phyloP scores from a whole-genome alignment of 352 stramenopile genomes.

The Hyphochytrium catenoides region DNA sequence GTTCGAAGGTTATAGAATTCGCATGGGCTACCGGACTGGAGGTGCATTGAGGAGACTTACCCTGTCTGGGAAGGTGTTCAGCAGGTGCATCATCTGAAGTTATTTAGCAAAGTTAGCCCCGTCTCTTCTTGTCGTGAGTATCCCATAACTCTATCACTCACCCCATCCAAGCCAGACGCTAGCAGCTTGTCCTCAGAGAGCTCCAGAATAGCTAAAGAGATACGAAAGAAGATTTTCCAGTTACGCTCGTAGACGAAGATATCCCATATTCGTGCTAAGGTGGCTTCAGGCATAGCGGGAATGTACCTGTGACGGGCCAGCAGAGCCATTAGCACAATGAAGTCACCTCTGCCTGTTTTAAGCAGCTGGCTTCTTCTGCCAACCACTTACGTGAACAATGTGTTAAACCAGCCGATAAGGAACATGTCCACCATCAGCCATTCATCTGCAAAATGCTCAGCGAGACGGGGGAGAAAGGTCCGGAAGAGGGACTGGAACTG shows the following conservation, averaged over 20 bases:
- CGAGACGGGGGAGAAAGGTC: conserved; percentile 21
- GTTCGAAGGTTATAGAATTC: too few relatives aligned
- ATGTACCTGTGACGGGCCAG: too few relatives aligned
- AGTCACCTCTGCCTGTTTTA: too few relatives aligned
- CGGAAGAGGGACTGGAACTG: conserved; percentile 40
- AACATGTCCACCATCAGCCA: conserved; percentile 62
- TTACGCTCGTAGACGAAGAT: conserved; percentile 56
- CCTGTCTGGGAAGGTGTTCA: conserved; percentile 35
- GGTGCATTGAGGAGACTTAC: conserved; percentile 5
- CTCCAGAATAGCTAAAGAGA: conserved; percentile 35
- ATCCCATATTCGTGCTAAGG: conserved; percentile 52
- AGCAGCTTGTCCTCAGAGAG: conserved; percentile 30
- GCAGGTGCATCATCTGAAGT: conserved; percentile 26
- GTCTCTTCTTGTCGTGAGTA: too few relatives aligned
- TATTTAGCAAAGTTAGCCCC: background rate
- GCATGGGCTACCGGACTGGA: too few relatives aligned
- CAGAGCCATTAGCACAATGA: too few relatives aligned
- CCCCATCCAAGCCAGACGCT: conserved; percentile 37
- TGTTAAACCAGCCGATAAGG: conserved; percentile 63
- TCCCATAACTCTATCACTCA: conserved; percentile 15
- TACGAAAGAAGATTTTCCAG: conserved; percentile 53
- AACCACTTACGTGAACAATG: conserved; percentile 46
- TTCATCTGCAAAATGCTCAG: conserved; percentile 38
- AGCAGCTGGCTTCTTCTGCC: too few relatives aligned
- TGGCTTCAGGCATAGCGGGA: conserved; percentile 38